Conservation (phyloP, 176 grass and related monocot genomes). For the Aegilops umbellulata region DNA sequence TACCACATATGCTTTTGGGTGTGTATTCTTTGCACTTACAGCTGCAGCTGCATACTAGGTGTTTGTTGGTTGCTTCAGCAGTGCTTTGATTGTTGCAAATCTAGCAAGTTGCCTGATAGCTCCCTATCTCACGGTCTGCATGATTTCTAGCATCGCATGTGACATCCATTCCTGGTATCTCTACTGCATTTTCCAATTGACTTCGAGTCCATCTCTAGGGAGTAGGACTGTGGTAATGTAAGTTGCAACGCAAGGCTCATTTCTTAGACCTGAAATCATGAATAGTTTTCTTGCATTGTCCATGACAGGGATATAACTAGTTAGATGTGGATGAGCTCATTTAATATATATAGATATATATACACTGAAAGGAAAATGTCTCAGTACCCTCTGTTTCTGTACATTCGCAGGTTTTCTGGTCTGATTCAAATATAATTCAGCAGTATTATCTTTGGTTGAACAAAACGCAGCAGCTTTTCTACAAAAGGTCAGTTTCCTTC, state of each 20-base stretch:
- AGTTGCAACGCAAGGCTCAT: not conserved
- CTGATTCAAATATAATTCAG: not conserved
- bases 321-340: not conserved
- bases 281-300: not conserved
- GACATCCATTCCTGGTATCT: not conserved
- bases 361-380: not conserved
- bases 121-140: not conserved
- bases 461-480: not conserved
- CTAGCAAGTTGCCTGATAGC: not conserved
- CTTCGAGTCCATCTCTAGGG: not conserved
- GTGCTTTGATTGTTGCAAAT: not conserved
- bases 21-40: too few relatives aligned
- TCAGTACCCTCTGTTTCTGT: not conserved
- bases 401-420: not conserved
- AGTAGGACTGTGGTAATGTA: not conserved
- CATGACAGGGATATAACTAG: too few relatives aligned
- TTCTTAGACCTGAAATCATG: not conserved
- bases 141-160: not conserved
- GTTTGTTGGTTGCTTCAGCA: not conserved
- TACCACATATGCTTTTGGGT: too few relatives aligned
- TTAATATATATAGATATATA: too few relatives aligned
- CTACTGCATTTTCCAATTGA: not conserved
- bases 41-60: not conserved
- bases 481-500: not conserved
- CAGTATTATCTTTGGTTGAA: not conserved